Evolutionary conservation across 768 basidiomycete species (phyloP).

Genomic region (Tremella mesenterica): DNA sequence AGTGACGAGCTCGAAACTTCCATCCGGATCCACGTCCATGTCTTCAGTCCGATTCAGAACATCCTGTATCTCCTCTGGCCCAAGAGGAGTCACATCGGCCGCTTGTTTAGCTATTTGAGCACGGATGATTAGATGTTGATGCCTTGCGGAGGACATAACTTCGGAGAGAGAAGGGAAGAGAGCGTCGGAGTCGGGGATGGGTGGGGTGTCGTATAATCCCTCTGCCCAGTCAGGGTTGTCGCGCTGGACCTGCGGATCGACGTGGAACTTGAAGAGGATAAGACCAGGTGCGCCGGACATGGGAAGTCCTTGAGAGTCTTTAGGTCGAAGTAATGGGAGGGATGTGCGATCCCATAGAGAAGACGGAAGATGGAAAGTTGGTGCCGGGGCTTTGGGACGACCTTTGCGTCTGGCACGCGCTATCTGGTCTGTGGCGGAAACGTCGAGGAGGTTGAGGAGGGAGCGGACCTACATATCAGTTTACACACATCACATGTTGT

Average conservation of each 20-base stretch:
- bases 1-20: constrained; percentile 4
- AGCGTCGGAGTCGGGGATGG: constrained; percentile 22
- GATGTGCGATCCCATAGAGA: constrained; percentile 24
- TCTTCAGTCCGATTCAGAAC: constrained; percentile 5
- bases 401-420: constrained; percentile 23
- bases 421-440: constrained; percentile 23
- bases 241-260: constrained; percentile 23
- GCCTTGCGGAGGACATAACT: constrained; percentile 13
- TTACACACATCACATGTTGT: neutral
- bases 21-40: neutral
- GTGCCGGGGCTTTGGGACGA: constrained; percentile 28
- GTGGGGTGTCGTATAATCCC: constrained; percentile 36
- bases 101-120: constrained; percentile 9
- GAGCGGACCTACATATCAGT: constrained; percentile 19
- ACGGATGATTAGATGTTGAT: constrained; percentile 4
- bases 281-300: constrained; percentile 21
- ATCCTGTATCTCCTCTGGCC: constrained; percentile 13
- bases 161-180: constrained; percentile 13
- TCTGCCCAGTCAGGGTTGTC: constrained; percentile 30
- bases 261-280: constrained; percentile 37
- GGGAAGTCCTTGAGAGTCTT: constrained; percentile 28
- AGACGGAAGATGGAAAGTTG: constrained; percentile 31
- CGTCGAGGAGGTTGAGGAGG: constrained; percentile 28
- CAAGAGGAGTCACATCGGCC: constrained; percentile 1
- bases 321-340: constrained; percentile 26